Conservation (phyloP, 2,329 filamentous ascomycete species). For the Nemania sp. region DNA sequence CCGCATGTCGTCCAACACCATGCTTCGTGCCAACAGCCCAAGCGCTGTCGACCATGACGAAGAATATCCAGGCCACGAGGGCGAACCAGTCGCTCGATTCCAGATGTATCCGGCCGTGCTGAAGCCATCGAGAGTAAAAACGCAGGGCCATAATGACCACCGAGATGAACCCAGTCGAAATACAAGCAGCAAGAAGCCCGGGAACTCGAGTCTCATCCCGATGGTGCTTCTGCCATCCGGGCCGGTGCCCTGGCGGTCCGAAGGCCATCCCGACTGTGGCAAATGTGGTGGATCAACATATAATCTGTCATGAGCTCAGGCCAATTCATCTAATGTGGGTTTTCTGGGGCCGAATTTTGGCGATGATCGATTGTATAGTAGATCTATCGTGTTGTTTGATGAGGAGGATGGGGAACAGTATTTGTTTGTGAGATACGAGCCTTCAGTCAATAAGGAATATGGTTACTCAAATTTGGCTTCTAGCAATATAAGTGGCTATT, state of each 20-base stretch:
- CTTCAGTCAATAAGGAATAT: background rate
- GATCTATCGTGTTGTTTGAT: too few species aligned
- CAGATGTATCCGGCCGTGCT: constrained; percentile 2
- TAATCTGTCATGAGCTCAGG: background rate
- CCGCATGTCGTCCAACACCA: constrained; percentile 18
- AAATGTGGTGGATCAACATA: constrained; percentile 1
- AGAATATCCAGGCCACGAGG: constrained; percentile 14
- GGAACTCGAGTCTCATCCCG: constrained; percentile 7
- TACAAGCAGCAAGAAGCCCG: constrained; percentile 14
- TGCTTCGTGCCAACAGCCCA: constrained; percentile 13
- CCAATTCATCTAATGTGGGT: background rate
- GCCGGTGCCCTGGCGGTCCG: background rate
- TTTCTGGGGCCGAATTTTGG: constrained; percentile 1
- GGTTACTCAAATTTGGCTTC: too few species aligned
- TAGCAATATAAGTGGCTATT: background rate
- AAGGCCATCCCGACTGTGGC: constrained; percentile 6
- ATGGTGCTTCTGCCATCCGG: constrained; percentile 23
- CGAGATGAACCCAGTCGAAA: constrained; percentile 6
- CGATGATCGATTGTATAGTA: background rate
- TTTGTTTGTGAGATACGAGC: background rate
- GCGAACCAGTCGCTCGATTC: constrained; percentile 20
- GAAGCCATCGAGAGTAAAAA: constrained; percentile 14
- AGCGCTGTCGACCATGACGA: constrained; percentile 2
- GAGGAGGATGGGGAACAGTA: too few species aligned
- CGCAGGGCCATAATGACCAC: constrained; percentile 13